phyloP scores from a whole-genome alignment of 2,329 filamentous ascomycete species.

The Albophoma yamanashiensis region DNA sequence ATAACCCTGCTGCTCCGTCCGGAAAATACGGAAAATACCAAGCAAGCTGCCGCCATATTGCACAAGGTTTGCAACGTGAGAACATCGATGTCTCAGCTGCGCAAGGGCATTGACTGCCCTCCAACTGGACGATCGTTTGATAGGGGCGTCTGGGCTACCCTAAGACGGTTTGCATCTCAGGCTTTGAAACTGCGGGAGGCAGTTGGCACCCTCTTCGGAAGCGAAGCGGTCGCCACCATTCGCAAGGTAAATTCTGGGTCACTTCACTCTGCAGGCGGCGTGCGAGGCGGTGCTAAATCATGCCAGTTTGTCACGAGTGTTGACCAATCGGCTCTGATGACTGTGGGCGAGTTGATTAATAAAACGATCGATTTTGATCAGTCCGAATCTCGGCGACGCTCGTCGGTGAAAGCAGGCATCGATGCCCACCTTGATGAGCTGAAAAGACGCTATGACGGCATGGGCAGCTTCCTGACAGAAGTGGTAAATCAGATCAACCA shows the following conservation, averaged over 20 bases:
- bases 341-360: conserved; percentile 60
- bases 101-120: conserved; percentile 60
- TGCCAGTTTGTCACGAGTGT: conserved; percentile 48
- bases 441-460: conserved; percentile 66
- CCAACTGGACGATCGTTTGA: conserved; percentile 41
- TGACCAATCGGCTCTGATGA: conserved; percentile 45
- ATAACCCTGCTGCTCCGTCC: conserved; percentile 56
- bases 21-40: conserved; percentile 51
- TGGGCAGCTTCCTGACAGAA: conserved; percentile 61
- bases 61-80: conserved; percentile 68
- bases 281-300: not conserved
- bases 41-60: conserved; percentile 48
- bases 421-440: conserved; percentile 66
- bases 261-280: not conserved
- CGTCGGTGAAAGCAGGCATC: conserved; percentile 61
- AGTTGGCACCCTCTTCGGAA: conserved; percentile 22
- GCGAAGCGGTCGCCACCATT: conserved; percentile 9
- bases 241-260: conserved; percentile 25
- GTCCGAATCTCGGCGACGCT: conserved; percentile 59
- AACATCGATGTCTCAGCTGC: conserved; percentile 56
- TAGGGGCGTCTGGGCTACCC: conserved; percentile 61
- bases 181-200: conserved; percentile 58
- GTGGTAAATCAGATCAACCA: conserved; percentile 54
- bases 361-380: conserved; percentile 71
- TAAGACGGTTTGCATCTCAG: conserved; percentile 61